Evolutionary conservation across 148 eudicot genomes (phyloP), one percentile per base, ranked within the genome.

Genomic region (Vaccinium myrtillus): DNA sequence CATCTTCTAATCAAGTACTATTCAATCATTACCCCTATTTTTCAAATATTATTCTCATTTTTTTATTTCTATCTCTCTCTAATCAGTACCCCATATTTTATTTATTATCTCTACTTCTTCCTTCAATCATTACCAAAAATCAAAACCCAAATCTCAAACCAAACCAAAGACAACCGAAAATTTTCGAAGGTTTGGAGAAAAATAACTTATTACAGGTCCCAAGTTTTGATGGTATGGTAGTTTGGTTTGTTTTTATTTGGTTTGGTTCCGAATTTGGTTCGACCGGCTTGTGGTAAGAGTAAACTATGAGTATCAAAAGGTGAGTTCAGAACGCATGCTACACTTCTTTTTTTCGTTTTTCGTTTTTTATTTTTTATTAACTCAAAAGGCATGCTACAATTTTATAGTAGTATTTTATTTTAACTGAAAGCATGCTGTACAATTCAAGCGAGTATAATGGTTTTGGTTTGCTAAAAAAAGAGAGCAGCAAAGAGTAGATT

Each of bases 281-380:
- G 69, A 13, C 69, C n/a, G 27, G 27, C 69, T 8, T 63, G 67
- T 23, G 23, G 0, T 6, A 43, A 43, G 25, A 8, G 27, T 63
- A 63, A 63, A n/a, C 0, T 63, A 63, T 5, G 69, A 63, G 69
- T 25, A n/a, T 63, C 27, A n/a, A 63, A 63, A 63, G 69, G 27
- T 63, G 69, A 63, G 69, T 63, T 21, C 69, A 63, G 69, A 63
- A 63, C 69, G 69, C 69, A 63, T 63, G 69, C 69, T 61, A 61
- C 69, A 61, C 25, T 61, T 61, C 25, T 61, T 61, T 21, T 21
- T 61, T 61, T 8, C 18, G 39, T 23, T 10, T 58, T 58, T 18
- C 25, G 9, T 61, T 25, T 25, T 61, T 61, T n/a, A n/a, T 59
- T 8, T 36, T 36, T 36, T 36, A 36, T 36, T 25, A n/a, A 63